These are phyloP conservation scores for Thraustochytrium sp. DNA, from an alignment of 352 stramenopile genomes.

Conservation along the genomic window DNA sequence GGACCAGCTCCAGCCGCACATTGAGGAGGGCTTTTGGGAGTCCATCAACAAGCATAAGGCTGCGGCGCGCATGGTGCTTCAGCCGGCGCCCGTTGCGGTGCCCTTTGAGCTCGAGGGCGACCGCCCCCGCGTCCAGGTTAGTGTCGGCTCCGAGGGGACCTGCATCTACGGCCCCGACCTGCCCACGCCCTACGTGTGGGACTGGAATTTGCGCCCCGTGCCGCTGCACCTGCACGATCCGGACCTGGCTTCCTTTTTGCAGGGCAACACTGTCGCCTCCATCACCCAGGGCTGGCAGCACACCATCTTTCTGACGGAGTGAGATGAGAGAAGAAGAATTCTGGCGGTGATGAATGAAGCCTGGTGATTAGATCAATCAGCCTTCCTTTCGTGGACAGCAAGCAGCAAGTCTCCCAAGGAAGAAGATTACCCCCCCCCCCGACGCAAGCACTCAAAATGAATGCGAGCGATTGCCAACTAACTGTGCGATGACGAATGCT, in stretches of 20 bases:
- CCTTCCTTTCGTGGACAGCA: no score
- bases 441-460: no score
- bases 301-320: background rate
- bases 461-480: no score
- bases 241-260: background rate
- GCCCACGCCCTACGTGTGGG: background rate
- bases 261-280: background rate
- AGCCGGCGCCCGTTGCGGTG: background rate
- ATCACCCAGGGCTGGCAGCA: slow-evolving; percentile 32
- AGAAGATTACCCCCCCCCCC: no score
- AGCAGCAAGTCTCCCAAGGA: no score
- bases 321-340: background rate
- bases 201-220: slow-evolving; percentile 15
- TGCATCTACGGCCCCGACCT: background rate
- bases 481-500: no score
- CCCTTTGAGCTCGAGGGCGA: background rate
- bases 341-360: no score
- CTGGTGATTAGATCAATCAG: no score
- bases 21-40: background rate
- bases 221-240: background rate
- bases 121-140: background rate
- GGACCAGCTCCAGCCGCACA: background rate
- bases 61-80: background rate
- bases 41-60: background rate
- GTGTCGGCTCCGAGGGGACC: background rate